Evolutionary conservation across 129 eudicot genomes (phyloP).

Genomic region (Saposhnikovia divaricata): DNA sequence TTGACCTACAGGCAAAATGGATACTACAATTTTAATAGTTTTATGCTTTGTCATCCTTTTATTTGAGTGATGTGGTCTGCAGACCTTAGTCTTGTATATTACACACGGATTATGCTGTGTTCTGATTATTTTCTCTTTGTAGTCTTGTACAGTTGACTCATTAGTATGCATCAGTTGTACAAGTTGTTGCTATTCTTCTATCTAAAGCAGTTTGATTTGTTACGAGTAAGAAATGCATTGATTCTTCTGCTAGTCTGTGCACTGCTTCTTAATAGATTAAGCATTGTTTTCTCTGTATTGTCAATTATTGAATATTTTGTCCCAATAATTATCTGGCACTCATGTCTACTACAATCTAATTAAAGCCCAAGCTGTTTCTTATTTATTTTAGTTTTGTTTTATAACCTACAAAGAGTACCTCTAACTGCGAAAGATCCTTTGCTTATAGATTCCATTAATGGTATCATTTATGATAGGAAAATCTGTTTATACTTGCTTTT

Average conservation of each 20-base stretch:
- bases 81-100: neutral
- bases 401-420: too few species aligned
- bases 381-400: too few species aligned
- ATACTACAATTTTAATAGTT: neutral
- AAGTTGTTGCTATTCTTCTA: neutral
- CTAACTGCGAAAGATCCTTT: too few species aligned
- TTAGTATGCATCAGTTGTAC: neutral
- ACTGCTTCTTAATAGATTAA: neutral
- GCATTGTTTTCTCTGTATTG: too few species aligned
- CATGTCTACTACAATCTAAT: too few species aligned
- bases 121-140: neutral
- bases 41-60: neutral
- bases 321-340: too few species aligned
- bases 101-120: neutral
- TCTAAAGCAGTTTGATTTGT: neutral
- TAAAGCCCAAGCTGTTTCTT: too few species aligned
- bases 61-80: neutral
- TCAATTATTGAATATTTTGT: too few species aligned
- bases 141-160: neutral
- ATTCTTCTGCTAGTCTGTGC: neutral
- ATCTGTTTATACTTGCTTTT: too few species aligned
- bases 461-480: too few species aligned
- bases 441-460: too few species aligned
- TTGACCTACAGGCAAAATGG: constrained; percentile 14
- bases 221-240: too few species aligned